A percentile compares a stretch with the other conserved stretches of the same genome.
Evolutionary conservation across 2,329 filamentous ascomycete species (phyloP).

Genomic region (Eutypa lata): DNA sequence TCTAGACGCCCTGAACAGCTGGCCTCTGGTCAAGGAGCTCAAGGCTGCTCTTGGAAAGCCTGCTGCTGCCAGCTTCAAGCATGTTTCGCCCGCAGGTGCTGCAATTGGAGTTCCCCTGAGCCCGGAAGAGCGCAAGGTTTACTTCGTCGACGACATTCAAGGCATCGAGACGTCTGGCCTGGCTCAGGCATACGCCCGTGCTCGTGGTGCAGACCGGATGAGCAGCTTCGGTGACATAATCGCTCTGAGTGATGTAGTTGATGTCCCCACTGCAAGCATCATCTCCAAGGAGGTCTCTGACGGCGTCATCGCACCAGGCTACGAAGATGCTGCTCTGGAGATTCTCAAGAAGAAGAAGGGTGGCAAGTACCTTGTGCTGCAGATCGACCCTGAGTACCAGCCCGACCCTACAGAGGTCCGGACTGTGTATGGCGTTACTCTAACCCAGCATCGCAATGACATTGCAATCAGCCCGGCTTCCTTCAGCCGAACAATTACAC

Average conservation of each 20-base stretch:
- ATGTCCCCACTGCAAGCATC: constrained; percentile 92
- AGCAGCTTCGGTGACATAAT: constrained; percentile 97
- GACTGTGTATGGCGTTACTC: constrained; percentile 84
- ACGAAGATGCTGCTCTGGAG: constrained; percentile 78
- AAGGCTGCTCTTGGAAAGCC: constrained; percentile 83
- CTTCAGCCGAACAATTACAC: constrained; percentile 81
- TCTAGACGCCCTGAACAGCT: constrained; percentile 92
- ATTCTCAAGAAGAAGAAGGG: constrained; percentile 98
- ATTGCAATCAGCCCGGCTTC: constrained; percentile 79
- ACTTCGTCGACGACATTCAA: constrained; percentile 94
- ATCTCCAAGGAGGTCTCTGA: constrained; percentile 98
- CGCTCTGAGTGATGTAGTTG: constrained; percentile 85
- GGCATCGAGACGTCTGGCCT: constrained; percentile 82
- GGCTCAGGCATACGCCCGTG: constrained; percentile 93
- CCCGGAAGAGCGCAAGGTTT: constrained; percentile 89
- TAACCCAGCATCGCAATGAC: constrained; percentile 92
- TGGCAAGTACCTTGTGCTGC: constrained; percentile 90
- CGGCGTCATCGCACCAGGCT: constrained; percentile 89
- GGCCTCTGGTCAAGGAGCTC: constrained; percentile 95
- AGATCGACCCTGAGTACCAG: constrained; percentile 86
- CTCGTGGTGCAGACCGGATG: constrained; percentile 95
- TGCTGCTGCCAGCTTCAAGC: constrained; percentile 97
- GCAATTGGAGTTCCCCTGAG: constrained; percentile 87
- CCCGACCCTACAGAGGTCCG: constrained; percentile 79
- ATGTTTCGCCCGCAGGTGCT: constrained; percentile 94